Percentiles rank a stretch among this genome's conserved stretches.
Evolutionary conservation across 257 asterid species (phyloP).

Genomic region (Petrea volubilis): DNA sequence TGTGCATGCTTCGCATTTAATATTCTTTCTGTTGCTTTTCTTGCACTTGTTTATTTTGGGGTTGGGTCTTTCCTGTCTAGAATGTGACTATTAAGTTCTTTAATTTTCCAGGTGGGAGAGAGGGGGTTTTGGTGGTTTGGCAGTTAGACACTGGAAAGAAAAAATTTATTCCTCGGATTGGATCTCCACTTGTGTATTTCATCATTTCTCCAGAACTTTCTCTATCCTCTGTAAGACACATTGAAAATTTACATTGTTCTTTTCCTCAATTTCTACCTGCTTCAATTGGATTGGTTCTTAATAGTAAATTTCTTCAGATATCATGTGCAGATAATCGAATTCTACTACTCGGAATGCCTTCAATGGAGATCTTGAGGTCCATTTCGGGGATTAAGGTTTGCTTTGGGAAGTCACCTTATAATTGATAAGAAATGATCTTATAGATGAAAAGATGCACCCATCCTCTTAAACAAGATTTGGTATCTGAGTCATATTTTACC

Average conservation of each 20-base stretch:
- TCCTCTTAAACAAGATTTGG: neutral
- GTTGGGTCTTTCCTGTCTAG: constrained; percentile 13
- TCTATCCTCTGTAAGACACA: constrained; percentile 65
- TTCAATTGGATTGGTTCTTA: constrained; percentile 23
- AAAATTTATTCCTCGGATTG: constrained; percentile 83
- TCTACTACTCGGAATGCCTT: constrained; percentile 79
- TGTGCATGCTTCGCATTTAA: neutral
- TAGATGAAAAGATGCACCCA: neutral
- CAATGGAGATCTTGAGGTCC: constrained; percentile 74
- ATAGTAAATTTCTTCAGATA: constrained; percentile 62
- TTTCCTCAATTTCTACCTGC: constrained; percentile 4
- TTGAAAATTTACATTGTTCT: constrained; percentile 15
- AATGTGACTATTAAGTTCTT: neutral
- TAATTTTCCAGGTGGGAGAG: constrained; percentile 74
- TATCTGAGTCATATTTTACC: neutral
- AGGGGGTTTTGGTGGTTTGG: constrained; percentile 97
- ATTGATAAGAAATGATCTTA: constrained; percentile 6
- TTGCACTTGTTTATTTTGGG: neutral
- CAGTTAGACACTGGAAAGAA: constrained; percentile 94
- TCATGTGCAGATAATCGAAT: constrained; percentile 91
- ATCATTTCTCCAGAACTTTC: constrained; percentile 83
- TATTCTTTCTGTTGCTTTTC: neutral
- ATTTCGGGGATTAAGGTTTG: constrained; percentile 94
- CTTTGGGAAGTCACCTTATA: neutral
- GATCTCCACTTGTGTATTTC: constrained; percentile 74